These are phyloP conservation scores for Silybum marianum DNA, from an alignment of 129 eudicot species.

Conservation along the genomic window DNA sequence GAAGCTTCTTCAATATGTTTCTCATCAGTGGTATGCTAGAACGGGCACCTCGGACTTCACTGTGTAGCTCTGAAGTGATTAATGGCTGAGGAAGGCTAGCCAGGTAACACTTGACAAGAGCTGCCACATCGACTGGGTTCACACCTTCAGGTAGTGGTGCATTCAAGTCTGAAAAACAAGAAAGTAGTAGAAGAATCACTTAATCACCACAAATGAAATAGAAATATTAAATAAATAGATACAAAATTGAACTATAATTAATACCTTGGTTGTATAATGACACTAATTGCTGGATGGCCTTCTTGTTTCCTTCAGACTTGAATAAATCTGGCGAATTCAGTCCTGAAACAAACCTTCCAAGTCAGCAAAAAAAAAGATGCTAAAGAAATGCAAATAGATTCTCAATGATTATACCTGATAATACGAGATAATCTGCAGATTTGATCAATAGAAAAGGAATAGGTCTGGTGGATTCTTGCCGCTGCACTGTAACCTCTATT, in stretches of 20 bases:
- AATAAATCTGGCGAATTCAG: conserved; percentile 72
- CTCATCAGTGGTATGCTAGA: conserved; percentile 70
- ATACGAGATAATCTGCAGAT: conserved; percentile 87
- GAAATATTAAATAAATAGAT: not conserved
- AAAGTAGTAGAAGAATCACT: not conserved
- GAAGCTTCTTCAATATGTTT: conserved; percentile 79
- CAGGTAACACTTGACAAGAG: conserved; percentile 82
- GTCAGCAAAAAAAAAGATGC: not conserved
- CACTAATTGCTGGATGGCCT: conserved; percentile 75
- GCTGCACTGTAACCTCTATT: conserved; percentile 72
- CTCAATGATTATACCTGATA: conserved; percentile 60
- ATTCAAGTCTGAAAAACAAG: conserved; percentile 56
- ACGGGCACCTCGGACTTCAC: conserved; percentile 72
- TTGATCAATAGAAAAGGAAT: conserved; percentile 71
- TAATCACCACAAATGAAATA: not conserved
- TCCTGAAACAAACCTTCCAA: conserved; percentile 45
- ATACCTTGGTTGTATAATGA: conserved; percentile 93
- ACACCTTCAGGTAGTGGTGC: conserved; percentile 71
- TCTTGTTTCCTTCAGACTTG: conserved; percentile 87
- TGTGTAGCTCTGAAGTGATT: conserved; percentile 63
- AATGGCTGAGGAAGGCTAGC: conserved; percentile 96
- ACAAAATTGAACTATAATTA: not conserved
- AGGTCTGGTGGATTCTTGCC: conserved; percentile 75
- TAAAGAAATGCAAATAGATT: not conserved
- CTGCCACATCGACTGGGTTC: conserved; percentile 71